Conservation (phyloP, 2,329 filamentous ascomycete species). For the Juglanconis sp. region DNA sequence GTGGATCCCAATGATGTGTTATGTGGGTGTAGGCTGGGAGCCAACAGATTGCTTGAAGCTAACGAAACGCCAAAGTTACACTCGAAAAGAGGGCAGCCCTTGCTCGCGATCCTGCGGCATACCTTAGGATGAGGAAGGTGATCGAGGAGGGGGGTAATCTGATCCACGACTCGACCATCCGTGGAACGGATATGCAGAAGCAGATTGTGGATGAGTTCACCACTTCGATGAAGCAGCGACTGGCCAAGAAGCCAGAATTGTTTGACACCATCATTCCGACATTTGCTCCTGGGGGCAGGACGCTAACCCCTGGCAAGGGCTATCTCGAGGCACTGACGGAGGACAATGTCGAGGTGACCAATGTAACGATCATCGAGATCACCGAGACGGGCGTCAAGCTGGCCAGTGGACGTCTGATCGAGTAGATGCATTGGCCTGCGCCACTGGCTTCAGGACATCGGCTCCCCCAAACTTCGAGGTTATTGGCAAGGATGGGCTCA, state of each 20-base stretch:
- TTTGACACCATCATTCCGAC: conserved; percentile 39
- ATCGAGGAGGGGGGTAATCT: conserved; percentile 42
- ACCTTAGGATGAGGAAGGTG: conserved; percentile 39
- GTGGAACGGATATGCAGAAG: conserved; percentile 34
- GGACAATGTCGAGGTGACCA: conserved; percentile 39
- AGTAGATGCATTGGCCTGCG: conserved; percentile 46
- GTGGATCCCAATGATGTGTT: conserved; percentile 35
- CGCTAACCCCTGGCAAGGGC: conserved; percentile 42
- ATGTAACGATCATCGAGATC: conserved; percentile 30
- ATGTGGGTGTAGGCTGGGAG: conserved; percentile 29
- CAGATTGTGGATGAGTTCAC: conserved; percentile 30
- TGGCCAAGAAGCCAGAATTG: conserved; percentile 42
- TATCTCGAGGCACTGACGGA: conserved; percentile 43
- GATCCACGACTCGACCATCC: conserved; percentile 39
- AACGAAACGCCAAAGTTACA: conserved; percentile 28
- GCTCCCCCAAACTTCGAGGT: conserved; percentile 40
- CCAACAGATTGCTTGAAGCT: background rate
- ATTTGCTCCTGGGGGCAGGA: conserved; percentile 43
- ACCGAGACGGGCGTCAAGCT: conserved; percentile 33
- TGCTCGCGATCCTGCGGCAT: conserved; percentile 33
- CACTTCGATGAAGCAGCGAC: conserved; percentile 36
- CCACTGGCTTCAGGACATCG: conserved; percentile 41
- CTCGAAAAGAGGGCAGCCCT: conserved; percentile 36
- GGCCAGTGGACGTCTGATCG: conserved; percentile 25
- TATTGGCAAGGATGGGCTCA: conserved; percentile 33